Evolutionary conservation across 208 protist species (phyloP), one percentile per base, ranked within the genome.

Genomic region (Trypanosoma lewisi): DNA sequence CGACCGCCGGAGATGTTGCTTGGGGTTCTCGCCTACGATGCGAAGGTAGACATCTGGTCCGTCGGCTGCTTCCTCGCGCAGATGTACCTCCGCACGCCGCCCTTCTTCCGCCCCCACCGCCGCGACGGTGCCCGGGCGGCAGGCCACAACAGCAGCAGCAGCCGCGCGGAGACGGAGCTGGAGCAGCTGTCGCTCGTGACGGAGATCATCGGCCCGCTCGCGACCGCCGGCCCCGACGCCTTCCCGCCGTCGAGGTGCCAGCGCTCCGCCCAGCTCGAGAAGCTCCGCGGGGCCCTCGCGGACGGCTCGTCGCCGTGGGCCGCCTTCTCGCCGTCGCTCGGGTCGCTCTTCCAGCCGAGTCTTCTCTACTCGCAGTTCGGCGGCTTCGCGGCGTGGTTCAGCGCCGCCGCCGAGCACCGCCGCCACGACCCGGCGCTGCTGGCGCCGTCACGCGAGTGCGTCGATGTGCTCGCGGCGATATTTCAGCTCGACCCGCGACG

Each of bases 51-150:
- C 67, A 75, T 98, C 21, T 98, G 96, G 93, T 95, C 86, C 4
- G 63, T 97, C 28, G 96, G 96, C 14, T 98, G 95, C 69, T 83
- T 98, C 33, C 84, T 98, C 48, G 95, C 97, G 6, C 98, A 99
- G 87, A 85, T 99, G 74, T 92, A 89, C 69, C 79, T 95, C 6
- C 77, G 75, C 21, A 71, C 78, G 36, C 83, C 80, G 16, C 94
- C 96, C 3, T 93, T 98, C 49, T 82, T 94, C 39, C 44, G 34
- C 16, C n/a, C 33, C 11, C 28, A 53, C 16, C 69, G 34, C 11
- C 58, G 76, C 17, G 62, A 63, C 23, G 63, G 2, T 54, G 69
- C 42, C 23, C 41, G 48, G 42, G 39, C 28, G 61, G 49, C 56
- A 51, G 68, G n/a, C 63, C 42, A 30, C 42, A 69, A 27, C 27